A percentile compares a stretch with the other conserved stretches of the same genome.
phyloP scores from a whole-genome alignment of 805 yeast genomes.

The Gaillardinia entomophila region DNA sequence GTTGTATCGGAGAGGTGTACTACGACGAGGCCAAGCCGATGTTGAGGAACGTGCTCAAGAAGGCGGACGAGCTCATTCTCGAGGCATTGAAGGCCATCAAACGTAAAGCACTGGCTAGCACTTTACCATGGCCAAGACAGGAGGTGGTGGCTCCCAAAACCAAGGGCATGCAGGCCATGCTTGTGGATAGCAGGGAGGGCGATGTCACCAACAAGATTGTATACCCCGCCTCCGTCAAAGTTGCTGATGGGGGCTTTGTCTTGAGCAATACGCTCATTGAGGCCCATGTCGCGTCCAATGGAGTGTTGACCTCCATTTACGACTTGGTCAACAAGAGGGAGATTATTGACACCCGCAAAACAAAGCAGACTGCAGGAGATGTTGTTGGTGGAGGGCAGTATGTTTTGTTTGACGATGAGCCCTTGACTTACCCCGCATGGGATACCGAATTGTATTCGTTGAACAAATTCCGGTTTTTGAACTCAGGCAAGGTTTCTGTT shows the following conservation, averaged over 20 bases:
- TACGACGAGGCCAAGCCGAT: conserved; percentile 79
- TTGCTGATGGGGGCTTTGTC: conserved; percentile 38
- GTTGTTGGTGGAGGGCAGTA: conserved; percentile 69
- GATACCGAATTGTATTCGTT: conserved; percentile 90
- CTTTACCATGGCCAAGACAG: conserved; percentile 61
- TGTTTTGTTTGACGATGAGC: conserved; percentile 82
- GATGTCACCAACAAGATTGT: conserved; percentile 6
- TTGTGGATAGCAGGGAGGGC: conserved; percentile 16
- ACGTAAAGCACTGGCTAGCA: conserved; percentile 37
- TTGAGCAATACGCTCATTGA: conserved; percentile 58
- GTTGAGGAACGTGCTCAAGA: conserved; percentile 51
- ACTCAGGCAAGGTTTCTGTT: conserved; percentile 34
- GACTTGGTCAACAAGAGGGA: conserved; percentile 59
- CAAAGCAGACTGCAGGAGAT: conserved; percentile 35
- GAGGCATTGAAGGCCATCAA: conserved; percentile 36
- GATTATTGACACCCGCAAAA: conserved; percentile 53
- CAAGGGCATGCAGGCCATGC: no score
- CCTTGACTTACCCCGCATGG: conserved; percentile 93
- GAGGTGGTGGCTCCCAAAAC: conserved; percentile 41
- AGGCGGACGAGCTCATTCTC: conserved; percentile 47
- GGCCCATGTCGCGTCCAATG: conserved; percentile 48
- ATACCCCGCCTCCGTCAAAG: conserved; percentile 45
- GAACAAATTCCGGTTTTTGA: conserved; percentile 54
- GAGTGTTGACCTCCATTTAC: conserved; percentile 54
- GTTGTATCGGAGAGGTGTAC: conserved; percentile 88